phyloP scores from a whole-genome alignment of 176 grass and related monocot species.

The Alloteropsis semialata region DNA sequence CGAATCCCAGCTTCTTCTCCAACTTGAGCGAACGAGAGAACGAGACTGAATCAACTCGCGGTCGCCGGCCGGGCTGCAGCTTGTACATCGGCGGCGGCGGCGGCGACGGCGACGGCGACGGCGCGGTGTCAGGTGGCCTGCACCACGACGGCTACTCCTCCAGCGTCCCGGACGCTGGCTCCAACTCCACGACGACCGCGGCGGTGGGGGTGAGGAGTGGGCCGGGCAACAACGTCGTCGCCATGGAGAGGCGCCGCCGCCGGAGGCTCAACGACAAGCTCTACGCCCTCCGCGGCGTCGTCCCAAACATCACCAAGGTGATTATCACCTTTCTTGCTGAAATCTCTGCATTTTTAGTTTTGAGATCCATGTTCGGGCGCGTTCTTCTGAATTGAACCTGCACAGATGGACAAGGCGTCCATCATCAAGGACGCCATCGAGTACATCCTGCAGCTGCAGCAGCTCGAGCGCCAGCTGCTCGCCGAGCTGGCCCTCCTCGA shows the following conservation, averaged over 20 bases:
- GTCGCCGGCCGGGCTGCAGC: slow-evolving; percentile 1
- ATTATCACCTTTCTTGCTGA: no score
- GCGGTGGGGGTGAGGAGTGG: background rate
- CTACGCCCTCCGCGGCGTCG: slow-evolving; percentile 57
- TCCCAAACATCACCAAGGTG: slow-evolving; percentile 73
- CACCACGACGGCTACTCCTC: slow-evolving; percentile 23
- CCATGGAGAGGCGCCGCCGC: slow-evolving; percentile 35
- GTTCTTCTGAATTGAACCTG: background rate
- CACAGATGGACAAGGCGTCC: slow-evolving; percentile 78
- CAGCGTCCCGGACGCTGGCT: slow-evolving; percentile 22
- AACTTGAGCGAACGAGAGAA: no score
- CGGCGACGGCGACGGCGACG: slow-evolving; percentile 1
- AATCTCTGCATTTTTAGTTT: no score
- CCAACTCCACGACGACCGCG: background rate
- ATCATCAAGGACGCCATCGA: slow-evolving; percentile 64
- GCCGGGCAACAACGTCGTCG: background rate
- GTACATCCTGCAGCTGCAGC: slow-evolving; percentile 56
- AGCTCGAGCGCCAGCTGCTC: slow-evolving; percentile 34
- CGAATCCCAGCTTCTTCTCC: no score
- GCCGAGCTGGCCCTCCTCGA: slow-evolving; percentile 45
- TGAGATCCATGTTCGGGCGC: no score
- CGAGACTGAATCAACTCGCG: no score
- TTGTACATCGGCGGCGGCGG: slow-evolving; percentile 31
- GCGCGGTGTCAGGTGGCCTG: background rate
- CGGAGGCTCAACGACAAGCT: slow-evolving; percentile 64